These are phyloP conservation scores for Aegilops tauschii DNA, from an alignment of 176 grass and related monocot genomes.

Conservation along the genomic window DNA sequence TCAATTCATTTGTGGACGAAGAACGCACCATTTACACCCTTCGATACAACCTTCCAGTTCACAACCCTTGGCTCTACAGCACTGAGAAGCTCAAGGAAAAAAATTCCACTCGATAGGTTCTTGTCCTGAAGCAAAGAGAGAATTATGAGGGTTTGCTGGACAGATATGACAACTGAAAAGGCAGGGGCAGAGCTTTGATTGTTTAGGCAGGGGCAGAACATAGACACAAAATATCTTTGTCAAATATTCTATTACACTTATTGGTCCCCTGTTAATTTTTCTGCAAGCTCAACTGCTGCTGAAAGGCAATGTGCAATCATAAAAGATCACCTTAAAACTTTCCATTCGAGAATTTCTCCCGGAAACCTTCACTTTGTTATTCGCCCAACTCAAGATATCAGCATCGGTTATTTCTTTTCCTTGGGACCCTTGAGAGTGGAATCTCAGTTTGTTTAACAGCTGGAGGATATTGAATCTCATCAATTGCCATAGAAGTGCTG, in stretches of 20 bases:
- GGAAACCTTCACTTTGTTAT: slow-evolving; percentile 67
- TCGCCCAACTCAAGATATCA: slow-evolving; percentile 93
- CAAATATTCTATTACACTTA: neutral
- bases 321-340: slow-evolving; percentile 67
- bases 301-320: neutral
- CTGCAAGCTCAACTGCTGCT: neutral
- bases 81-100: slow-evolving; percentile 94
- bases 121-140: slow-evolving; percentile 65
- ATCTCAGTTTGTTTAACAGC: slow-evolving; percentile 82
- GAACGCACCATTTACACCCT: slow-evolving; percentile 65
- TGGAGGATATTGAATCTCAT: slow-evolving; percentile 98
- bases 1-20: neutral
- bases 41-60: slow-evolving; percentile 87
- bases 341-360: slow-evolving; percentile 72
- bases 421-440: slow-evolving; percentile 74
- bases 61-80: slow-evolving; percentile 78
- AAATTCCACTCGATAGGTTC: slow-evolving; percentile 76
- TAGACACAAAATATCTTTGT: neutral
- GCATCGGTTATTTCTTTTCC: slow-evolving; percentile 89
- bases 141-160: slow-evolving; percentile 20
- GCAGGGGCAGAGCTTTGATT: neutral
- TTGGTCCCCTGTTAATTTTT: neutral
- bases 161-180: neutral
- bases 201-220: neutral
- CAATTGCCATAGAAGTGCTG: slow-evolving; percentile 97